A percentile compares a stretch with the other conserved stretches of the same genome.
phyloP scores from a whole-genome alignment of 352 stramenopile genomes.

The Thraustochytrium sp. region DNA sequence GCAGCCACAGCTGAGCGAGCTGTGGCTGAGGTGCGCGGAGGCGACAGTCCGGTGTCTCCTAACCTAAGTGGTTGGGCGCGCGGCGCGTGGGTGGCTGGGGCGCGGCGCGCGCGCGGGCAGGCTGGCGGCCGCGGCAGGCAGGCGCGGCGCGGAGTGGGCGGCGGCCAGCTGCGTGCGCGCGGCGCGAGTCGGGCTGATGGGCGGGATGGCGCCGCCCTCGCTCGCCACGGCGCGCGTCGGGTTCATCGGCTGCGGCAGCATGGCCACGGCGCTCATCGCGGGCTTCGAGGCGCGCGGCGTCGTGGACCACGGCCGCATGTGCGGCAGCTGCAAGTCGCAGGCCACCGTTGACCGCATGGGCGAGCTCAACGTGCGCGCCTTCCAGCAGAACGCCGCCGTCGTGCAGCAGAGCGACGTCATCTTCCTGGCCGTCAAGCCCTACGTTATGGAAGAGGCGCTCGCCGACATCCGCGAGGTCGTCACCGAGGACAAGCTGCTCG shows the following conservation, averaged over 20 bases:
- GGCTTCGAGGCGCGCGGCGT: conserved; percentile 43
- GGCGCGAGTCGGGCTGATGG: neutral
- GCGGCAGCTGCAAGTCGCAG: conserved; percentile 38
- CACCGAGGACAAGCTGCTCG: conserved; percentile 55
- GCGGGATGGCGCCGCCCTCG: neutral
- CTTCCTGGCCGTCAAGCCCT: conserved; percentile 74
- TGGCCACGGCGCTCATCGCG: conserved; percentile 57
- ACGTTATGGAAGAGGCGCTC: conserved; percentile 61
- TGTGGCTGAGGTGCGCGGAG: no score
- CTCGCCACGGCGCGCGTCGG: conserved; percentile 44
- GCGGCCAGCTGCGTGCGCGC: no score
- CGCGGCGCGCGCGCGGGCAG: no score
- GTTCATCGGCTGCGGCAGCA: conserved; percentile 61
- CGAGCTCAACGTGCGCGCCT: conserved; percentile 40
- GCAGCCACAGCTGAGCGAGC: no score
- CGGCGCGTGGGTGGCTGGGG: no score
- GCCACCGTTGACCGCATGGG: conserved; percentile 44
- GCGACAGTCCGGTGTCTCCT: no score
- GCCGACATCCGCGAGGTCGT: conserved; percentile 55
- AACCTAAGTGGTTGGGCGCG: no score
- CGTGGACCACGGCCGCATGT: neutral
- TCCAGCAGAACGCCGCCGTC: conserved; percentile 34
- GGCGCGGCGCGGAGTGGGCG: no score
- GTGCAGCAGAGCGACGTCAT: conserved; percentile 54
- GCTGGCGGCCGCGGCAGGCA: no score